Evolutionary conservation across 805 yeast species (phyloP), one percentile per base, ranked within the genome.

Genomic region (Nakazawaea ishiwadae): DNA sequence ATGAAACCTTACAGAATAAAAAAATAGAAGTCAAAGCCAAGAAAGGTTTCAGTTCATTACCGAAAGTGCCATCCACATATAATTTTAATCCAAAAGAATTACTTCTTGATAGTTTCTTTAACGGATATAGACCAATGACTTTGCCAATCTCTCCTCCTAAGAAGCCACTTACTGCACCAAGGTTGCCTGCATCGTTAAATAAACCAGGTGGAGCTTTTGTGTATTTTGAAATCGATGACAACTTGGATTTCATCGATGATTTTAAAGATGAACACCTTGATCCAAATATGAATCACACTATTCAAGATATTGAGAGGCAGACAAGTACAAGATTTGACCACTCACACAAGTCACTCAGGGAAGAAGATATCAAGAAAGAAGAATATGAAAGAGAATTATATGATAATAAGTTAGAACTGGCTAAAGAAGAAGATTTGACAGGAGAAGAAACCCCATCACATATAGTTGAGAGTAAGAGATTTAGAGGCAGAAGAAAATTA

Each of bases 121-220:
- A 56, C 44, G 67, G 64, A 2, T 62, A 60, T 38, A 56, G 59
- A 32, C 68, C 68, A 11, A 44, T 63, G 24, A 55, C 65, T 9
- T 32, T 59, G 20, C 66, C 66, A 2, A 44, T 59, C 17, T 40
- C 48, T 3, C 63, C 64, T 8, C 38, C 38, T 15, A 28, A 34
- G 31, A 51, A 52, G 31, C 41, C 44, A 5, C 35, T 29, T 9
- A 35, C 20, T 6, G 27, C 24, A 7, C 27, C 42, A 4, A 27
- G 34, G 27, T 32, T 42, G 5, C 40, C 32, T 1, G 24, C 30
- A 6, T 26, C 35, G 5, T 20, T 34, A 35, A 46, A 52, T 5
- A 48, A 52, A 4, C 46, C 61, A 0, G 59, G 31, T 2, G 45
- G 45, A 7, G 35, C 45, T 4, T 33, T 59, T 19, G 48, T 62